Evolutionary conservation across 768 basidiomycete genomes (phyloP).

Genomic region (Piloderma croceum): DNA sequence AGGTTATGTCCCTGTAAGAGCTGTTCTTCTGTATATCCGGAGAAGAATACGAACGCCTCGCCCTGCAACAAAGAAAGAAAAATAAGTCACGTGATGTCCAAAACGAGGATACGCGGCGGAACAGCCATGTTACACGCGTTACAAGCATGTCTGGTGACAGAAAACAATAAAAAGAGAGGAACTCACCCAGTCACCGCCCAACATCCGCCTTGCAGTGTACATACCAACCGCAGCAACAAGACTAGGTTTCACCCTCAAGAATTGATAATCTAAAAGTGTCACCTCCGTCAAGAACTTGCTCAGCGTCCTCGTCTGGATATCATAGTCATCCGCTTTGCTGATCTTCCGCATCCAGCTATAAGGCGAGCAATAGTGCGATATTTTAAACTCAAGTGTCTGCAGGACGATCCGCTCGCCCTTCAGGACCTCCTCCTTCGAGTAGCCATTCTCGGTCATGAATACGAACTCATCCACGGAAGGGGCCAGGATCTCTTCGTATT

Average conservation of each 20-base stretch:
- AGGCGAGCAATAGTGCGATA: constrained; percentile 97
- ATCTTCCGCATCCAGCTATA: constrained; percentile 99
- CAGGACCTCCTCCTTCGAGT: constrained; percentile 91
- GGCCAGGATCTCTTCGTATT: constrained; percentile 98
- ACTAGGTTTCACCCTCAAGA: constrained; percentile 90
- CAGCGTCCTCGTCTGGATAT: constrained; percentile 93
- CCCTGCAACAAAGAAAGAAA: constrained; percentile 57
- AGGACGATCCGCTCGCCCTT: constrained; percentile 97
- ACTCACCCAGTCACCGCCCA: constrained; percentile 95
- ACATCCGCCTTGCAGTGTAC: constrained; percentile 93
- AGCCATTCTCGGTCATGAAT: constrained; percentile 94
- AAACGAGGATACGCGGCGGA: constrained; percentile 9
- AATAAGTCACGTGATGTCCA: constrained; percentile 27
- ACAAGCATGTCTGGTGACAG: no score
- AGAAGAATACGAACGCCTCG: constrained; percentile 88
- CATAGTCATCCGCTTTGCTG: constrained; percentile 98
- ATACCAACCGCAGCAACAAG: constrained; percentile 93
- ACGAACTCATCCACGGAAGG: constrained; percentile 98
- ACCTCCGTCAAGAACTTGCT: constrained; percentile 98
- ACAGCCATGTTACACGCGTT: constrained; percentile 9
- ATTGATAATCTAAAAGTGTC: constrained; percentile 86
- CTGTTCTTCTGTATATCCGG: constrained; percentile 86
- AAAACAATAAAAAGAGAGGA: constrained; percentile 10
- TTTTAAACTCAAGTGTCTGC: constrained; percentile 89
- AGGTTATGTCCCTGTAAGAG: constrained; percentile 74